A percentile compares a stretch with the other conserved stretches of the same genome.
phyloP scores from a whole-genome alignment of 1,139 yeast species.

The Insectozyma bohioensis region DNA sequence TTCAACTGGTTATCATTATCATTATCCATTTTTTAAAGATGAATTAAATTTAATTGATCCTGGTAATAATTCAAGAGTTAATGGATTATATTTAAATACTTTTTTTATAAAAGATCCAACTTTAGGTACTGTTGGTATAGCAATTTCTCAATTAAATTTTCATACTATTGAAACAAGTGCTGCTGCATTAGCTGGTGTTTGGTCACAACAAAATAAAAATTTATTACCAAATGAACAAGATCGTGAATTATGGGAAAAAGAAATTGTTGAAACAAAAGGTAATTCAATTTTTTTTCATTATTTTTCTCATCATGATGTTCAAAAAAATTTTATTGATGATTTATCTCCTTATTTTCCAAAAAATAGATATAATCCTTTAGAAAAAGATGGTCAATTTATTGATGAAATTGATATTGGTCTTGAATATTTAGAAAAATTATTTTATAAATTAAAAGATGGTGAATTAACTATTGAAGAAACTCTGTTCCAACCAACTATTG shows the following conservation, averaged over 20 bases:
- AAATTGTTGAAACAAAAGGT: conserved; percentile 21
- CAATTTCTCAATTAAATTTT: conserved; percentile 40
- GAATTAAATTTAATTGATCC: conserved; percentile 24
- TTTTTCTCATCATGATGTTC: conserved; percentile 22
- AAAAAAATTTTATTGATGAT: conserved; percentile 23
- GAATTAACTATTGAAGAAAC: conserved; percentile 14
- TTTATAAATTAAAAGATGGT: conserved; percentile 19
- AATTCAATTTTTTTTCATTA: conserved; percentile 26
- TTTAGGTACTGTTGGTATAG: conserved; percentile 39
- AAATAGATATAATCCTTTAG: conserved; percentile 27
- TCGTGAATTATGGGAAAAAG: conserved; percentile 30
- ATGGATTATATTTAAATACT: conserved; percentile 39
- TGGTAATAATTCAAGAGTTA: conserved; percentile 27
- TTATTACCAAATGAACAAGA: conserved; percentile 28
- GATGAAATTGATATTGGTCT: conserved; percentile 26
- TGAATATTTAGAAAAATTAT: conserved; percentile 23
- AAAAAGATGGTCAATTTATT: conserved; percentile 22
- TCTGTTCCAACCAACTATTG: too few relatives aligned
- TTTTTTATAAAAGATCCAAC: conserved; percentile 44
- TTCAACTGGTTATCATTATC: conserved; percentile 40
- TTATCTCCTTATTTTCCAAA: conserved; percentile 22
- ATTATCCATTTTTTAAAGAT: conserved; percentile 30
- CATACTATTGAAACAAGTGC: conserved; percentile 44
- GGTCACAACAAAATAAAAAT: conserved; percentile 28
- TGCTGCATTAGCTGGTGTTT: conserved; percentile 48